These are phyloP conservation scores for Funneliformis mosseae DNA, from an alignment of 192 early-diverging fungal species.

Conservation along the genomic window DNA sequence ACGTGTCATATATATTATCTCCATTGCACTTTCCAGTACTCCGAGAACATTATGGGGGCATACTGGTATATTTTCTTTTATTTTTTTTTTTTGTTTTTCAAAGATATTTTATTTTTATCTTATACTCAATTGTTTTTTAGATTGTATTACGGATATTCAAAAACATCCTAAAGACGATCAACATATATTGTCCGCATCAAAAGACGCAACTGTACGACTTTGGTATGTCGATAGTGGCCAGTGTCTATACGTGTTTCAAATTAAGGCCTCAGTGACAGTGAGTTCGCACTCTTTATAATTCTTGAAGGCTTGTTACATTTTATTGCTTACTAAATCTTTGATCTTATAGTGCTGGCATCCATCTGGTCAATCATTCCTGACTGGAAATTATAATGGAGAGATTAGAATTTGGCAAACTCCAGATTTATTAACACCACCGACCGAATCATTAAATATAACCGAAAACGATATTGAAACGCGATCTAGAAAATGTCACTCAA, in stretches of 20 bases:
- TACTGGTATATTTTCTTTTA: neutral
- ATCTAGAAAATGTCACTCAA: constrained; percentile 36
- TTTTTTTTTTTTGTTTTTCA: constrained; percentile 10
- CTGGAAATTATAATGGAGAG: constrained; percentile 47
- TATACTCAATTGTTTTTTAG: constrained; percentile 34
- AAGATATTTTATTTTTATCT: neutral
- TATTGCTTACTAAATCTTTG: neutral
- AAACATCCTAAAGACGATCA: constrained; percentile 67
- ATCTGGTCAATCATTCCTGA: constrained; percentile 58
- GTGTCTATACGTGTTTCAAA: constrained; percentile 66
- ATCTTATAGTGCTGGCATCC: constrained; percentile 61
- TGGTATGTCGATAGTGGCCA: constrained; percentile 71
- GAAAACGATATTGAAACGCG: constrained; percentile 33
- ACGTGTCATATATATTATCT: constrained; percentile 24
- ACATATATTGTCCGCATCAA: constrained; percentile 69
- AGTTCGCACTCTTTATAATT: constrained; percentile 22
- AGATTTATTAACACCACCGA: constrained; percentile 21
- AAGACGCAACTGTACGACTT: constrained; percentile 74
- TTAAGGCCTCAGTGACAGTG: constrained; percentile 60
- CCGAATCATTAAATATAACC: constrained; percentile 10
- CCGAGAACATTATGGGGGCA: constrained; percentile 15
- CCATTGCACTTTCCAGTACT: constrained; percentile 21
- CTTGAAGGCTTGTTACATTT: neutral
- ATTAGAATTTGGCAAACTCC: constrained; percentile 45
- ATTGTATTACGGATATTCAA: constrained; percentile 67